phyloP scores from a whole-genome alignment of 305 asterid species.

The Ajuga reptans region DNA sequence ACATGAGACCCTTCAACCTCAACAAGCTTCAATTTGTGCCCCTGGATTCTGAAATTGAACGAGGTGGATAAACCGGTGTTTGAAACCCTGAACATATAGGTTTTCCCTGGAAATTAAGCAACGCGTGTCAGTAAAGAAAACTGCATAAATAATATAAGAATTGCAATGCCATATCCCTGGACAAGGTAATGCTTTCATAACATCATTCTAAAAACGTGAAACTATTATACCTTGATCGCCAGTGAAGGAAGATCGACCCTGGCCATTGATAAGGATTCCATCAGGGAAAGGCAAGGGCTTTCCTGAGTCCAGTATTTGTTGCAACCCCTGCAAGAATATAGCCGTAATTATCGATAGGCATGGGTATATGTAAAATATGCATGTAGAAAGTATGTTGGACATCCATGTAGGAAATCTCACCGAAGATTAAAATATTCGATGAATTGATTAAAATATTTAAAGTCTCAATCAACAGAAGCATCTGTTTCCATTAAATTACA shows the following conservation, averaged over 20 bases:
- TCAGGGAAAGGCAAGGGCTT: conserved; percentile 58
- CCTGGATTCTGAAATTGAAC: conserved; percentile 78
- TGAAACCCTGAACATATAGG: conserved; percentile 87
- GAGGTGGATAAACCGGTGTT: conserved; percentile 64
- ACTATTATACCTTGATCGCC: conserved; percentile 55
- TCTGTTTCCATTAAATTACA: no score
- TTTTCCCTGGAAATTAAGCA: conserved; percentile 50
- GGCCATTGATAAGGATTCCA: conserved; percentile 72
- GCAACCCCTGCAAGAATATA: conserved; percentile 51
- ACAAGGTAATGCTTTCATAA: background rate
- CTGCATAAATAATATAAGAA: background rate
- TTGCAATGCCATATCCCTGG: background rate
- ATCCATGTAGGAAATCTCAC: background rate
- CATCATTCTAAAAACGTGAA: background rate
- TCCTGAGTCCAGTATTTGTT: conserved; percentile 67
- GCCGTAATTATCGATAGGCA: background rate
- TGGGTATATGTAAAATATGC: no score
- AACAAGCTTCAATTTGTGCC: conserved; percentile 70
- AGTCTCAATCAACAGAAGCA: background rate
- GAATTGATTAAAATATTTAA: no score
- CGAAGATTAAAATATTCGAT: no score
- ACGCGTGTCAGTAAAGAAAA: background rate
- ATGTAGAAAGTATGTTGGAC: background rate
- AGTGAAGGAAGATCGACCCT: conserved; percentile 42
- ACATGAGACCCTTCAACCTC: conserved; percentile 93